Percentiles rank a stretch among this genome's conserved stretches.
phyloP scores from a whole-genome alignment of 106 monocot species.

The Alisma plantagoaquatica region DNA sequence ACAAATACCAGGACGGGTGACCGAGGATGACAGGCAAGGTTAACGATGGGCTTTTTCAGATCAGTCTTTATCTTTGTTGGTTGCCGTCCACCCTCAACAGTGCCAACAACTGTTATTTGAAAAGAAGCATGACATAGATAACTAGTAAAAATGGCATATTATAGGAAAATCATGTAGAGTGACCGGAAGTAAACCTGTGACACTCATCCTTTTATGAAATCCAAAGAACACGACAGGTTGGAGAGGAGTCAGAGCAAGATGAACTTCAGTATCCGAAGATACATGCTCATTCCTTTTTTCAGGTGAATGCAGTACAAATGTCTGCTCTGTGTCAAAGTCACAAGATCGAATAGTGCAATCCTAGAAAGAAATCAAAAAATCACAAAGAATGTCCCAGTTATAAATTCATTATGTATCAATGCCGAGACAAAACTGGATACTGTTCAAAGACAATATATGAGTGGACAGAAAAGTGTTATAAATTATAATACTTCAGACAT shows the following conservation, averaged over 20 bases:
- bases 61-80: conserved; percentile 99
- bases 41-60: conserved; percentile 93
- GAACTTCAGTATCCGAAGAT: conserved; percentile 76
- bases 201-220: conserved; percentile 93
- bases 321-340: conserved; percentile 94
- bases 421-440: no score
- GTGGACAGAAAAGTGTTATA: no score
- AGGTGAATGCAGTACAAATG: conserved; percentile 86
- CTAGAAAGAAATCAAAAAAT: conserved; percentile 25
- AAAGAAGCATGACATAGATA: conserved; percentile 3
- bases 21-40: conserved; percentile 97
- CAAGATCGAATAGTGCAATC: conserved; percentile 93
- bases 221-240: conserved; percentile 97
- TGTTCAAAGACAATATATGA: no score
- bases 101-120: conserved; percentile 71
- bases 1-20: conserved; percentile 74
- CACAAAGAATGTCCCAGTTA: no score
- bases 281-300: conserved; percentile 79
- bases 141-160: neutral
- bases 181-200: conserved; percentile 55
- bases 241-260: conserved; percentile 89
- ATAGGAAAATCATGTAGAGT: neutral
- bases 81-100: conserved; percentile 71
- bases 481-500: no score
- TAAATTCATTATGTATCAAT: no score